Evolutionary conservation across 768 basidiomycete species (phyloP), one percentile per base, ranked within the genome.

Genomic region (Pholiota molesta): DNA sequence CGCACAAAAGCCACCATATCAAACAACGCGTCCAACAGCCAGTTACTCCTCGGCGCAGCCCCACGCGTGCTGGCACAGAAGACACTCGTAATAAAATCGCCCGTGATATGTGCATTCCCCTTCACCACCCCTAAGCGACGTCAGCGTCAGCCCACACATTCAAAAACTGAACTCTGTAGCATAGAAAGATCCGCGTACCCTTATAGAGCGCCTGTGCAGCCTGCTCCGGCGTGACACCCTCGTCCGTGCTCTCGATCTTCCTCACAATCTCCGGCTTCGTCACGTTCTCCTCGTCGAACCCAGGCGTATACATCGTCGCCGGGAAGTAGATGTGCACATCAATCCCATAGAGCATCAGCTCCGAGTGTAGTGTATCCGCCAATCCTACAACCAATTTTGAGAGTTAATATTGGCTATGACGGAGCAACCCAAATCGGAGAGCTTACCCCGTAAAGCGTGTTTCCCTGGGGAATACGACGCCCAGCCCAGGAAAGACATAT

Each of bases 301-400:
- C 93, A 0, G 92, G 89, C 0, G 86, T 86, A 65, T 78, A 83
- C 78, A 97, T 96, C 1, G 92, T 92, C 1, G 83, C 83, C 0
- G 95, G 94, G 75, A 93, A 89, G 76, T 87, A 94, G 47, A 92
- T 85, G 65, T 95, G 93, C 6, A 94, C 84, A 55, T 81, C 78
- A 69, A 94, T 91, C 54, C 82, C 84, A 71, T 96, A 94, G 7
- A 95, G 78, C 63, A 87, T 76, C 53, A 94, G 77, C 69, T 97
- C 95, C 26, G 86, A 89, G 8, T 90, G 88, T 14, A 97, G 80
- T 0, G 89, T 83, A 61, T 97, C 95, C 14, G 92, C 92, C 0
- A 97, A 84, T 14, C 90, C 47, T 49, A 19, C 14, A 94, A 1
- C 2, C 31, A 7, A 4, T 7, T 31, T 31, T 9, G 2, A 14